A percentile compares a stretch with the other conserved stretches of the same genome.
phyloP scores from a whole-genome alignment of 139 green algal genomes.

The Zygnema cylindricum region DNA sequence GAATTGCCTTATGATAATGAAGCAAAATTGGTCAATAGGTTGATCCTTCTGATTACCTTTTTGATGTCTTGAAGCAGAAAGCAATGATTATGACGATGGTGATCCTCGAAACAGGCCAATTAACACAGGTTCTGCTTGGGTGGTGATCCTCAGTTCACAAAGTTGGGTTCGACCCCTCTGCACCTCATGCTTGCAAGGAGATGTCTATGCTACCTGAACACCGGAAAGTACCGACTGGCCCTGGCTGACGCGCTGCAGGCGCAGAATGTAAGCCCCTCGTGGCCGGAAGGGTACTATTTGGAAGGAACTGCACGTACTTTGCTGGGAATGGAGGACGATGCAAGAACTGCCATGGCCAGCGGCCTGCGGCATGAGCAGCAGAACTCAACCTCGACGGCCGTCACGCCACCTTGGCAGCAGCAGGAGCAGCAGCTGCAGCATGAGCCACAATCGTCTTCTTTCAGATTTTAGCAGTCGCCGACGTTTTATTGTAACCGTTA shows the following conservation, averaged over 20 bases:
- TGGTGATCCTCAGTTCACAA: background rate
- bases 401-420: background rate
- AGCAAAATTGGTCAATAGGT: too few relatives aligned
- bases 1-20: too few relatives aligned
- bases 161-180: background rate
- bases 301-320: background rate
- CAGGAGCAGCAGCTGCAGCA: too few relatives aligned
- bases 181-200: background rate
- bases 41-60: too few relatives aligned
- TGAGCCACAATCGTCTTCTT: background rate
- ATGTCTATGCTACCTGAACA: background rate
- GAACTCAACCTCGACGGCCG: background rate
- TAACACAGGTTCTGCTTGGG: background rate
- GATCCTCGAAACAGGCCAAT: too few relatives aligned
- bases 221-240: background rate
- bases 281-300: background rate
- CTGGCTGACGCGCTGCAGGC: background rate
- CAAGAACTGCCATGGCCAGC: background rate
- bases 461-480: too few relatives aligned
- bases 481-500: too few relatives aligned
- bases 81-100: too few relatives aligned
- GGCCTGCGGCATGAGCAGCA: background rate
- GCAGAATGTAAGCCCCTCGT: background rate
- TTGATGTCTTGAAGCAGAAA: too few relatives aligned
- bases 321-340: background rate